Base-by-base conservation (phyloP, 805 yeast species). In the Brettanomyces anomalus region DNA sequence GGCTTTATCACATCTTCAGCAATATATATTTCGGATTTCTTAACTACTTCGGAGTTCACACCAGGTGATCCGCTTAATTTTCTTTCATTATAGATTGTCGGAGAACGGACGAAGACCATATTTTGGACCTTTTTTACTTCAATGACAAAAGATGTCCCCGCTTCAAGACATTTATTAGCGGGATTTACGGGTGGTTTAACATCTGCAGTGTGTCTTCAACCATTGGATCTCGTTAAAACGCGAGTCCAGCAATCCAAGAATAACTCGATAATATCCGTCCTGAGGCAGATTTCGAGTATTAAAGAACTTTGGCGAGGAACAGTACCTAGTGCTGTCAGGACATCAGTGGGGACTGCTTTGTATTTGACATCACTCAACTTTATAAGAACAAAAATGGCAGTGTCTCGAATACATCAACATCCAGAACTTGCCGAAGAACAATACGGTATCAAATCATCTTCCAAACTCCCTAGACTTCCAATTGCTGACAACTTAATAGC, bases 231-330 rank as follows among this genome's bases (percentile, higher is more conserved):
- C 37, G 64, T 90, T 38, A 90, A 90, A 60, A 90, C 97, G 0
- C 64, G 97, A 48, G 68, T 87, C 7, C 97, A 87, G 64, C 90
- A 83, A 55, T 57, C 65, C 30, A 49, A 56, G 13, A 49, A 55
- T 3, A 50, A 62, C 5, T 61, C 71, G 6, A 45, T 68, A 5
- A 32, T 45, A 8, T 44, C 60, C 0, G 62, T 66, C 1, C 39
- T 70, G 13, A 64, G 60, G 42, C 72, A 72, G 38, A 50, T 82
- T 8, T 60, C 62, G 3, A 60, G 66, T 17, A 43, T 70, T 20
- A 59, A 57, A 39, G 77, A 80, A 41, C 67, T 89, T 33, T 93
- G 98, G 98, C 72, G 96, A 43, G 98, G 98, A 0, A 90, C 96
- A 0, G 54, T 88, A 33, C 96, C 98, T 0, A 85, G 96, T 17